Conservation (phyloP, 768 basidiomycete genomes). For the Boletus subparvulus region DNA sequence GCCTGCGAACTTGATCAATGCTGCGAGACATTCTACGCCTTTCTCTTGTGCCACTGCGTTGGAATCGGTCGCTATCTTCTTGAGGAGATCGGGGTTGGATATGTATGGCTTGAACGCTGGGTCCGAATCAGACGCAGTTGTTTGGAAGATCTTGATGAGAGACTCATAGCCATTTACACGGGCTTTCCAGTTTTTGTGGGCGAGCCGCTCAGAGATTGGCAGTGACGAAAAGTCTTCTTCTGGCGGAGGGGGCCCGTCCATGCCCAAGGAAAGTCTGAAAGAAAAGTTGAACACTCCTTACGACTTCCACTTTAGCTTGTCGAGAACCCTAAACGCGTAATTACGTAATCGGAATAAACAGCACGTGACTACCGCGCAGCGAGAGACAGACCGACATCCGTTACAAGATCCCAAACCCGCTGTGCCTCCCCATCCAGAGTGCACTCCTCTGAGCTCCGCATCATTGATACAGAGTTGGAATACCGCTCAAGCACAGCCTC, state of each 20-base stretch:
- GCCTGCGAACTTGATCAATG: conserved; percentile 88
- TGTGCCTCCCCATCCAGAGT: conserved; percentile 52
- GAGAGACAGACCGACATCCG: conserved; percentile 56
- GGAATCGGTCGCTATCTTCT: conserved; percentile 84
- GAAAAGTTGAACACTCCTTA: conserved; percentile 11
- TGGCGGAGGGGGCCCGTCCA: conserved; percentile 90
- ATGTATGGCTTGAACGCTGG: conserved; percentile 91
- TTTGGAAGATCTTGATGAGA: conserved; percentile 82
- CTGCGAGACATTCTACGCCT: conserved; percentile 84
- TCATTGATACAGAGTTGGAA: conserved; percentile 41
- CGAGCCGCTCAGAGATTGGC: conserved; percentile 74
- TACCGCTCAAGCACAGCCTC: conserved; percentile 55
- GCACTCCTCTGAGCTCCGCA: conserved; percentile 41
- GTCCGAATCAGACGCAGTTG: conserved; percentile 89
- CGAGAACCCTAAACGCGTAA: conserved; percentile 11
- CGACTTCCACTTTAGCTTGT: neutral
- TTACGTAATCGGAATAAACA: conserved; percentile 24
- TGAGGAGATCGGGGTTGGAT: conserved; percentile 72
- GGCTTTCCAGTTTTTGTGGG: conserved; percentile 99
- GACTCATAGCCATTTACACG: conserved; percentile 90
- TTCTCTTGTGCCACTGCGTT: conserved; percentile 99
- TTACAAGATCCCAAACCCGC: conserved; percentile 57
- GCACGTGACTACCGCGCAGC: conserved; percentile 38
- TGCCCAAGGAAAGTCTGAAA: conserved; percentile 32
- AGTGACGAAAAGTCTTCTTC: conserved; percentile 92